phyloP scores from a whole-genome alignment of 768 basidiomycete genomes.

The Trametes gibbosa region DNA sequence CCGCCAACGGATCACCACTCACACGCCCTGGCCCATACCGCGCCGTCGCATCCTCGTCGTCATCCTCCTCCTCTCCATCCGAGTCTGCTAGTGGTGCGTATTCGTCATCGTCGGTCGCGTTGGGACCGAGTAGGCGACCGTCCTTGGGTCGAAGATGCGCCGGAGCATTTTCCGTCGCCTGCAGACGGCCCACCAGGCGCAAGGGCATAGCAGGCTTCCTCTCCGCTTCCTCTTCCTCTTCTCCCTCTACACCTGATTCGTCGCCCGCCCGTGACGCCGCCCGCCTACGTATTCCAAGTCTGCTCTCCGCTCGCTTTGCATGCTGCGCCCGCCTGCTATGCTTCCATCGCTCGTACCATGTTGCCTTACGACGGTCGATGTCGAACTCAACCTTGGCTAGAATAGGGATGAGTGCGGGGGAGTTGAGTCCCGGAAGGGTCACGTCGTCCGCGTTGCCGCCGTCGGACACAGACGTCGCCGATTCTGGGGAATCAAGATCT shows the following conservation, averaged over 20 bases:
- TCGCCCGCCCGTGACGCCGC: conserved; percentile 17
- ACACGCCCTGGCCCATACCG: conserved; percentile 29
- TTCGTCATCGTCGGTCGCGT: conserved; percentile 28
- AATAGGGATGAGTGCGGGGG: conserved; percentile 70
- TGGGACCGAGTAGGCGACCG: conserved; percentile 15
- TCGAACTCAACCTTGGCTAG: conserved; percentile 96
- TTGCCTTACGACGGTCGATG: conserved; percentile 75
- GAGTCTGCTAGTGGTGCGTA: conserved; percentile 24
- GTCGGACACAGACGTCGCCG: conserved; percentile 33
- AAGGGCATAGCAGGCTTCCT: conserved; percentile 46
- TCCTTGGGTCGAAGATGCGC: conserved; percentile 20
- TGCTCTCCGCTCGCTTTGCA: conserved; percentile 53
- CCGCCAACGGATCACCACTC: conserved; percentile 50
- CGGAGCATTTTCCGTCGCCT: conserved; percentile 38
- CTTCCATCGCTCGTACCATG: conserved; percentile 86
- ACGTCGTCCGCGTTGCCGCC: conserved; percentile 44
- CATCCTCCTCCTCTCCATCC: conserved; percentile 22
- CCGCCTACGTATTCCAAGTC: conserved; percentile 31
- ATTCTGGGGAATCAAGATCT: conserved; percentile 55
- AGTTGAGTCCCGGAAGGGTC: conserved; percentile 63
- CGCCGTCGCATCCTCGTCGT: conserved; percentile 38
- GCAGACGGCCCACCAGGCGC: conserved; percentile 45
- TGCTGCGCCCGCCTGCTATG: conserved; percentile 60
- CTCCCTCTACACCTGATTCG: conserved; percentile 19
- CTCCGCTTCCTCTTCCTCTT: conserved; percentile 26